Evolutionary conservation across 352 stramenopile species (phyloP).

Genomic region (Lagenidium giganteum): DNA sequence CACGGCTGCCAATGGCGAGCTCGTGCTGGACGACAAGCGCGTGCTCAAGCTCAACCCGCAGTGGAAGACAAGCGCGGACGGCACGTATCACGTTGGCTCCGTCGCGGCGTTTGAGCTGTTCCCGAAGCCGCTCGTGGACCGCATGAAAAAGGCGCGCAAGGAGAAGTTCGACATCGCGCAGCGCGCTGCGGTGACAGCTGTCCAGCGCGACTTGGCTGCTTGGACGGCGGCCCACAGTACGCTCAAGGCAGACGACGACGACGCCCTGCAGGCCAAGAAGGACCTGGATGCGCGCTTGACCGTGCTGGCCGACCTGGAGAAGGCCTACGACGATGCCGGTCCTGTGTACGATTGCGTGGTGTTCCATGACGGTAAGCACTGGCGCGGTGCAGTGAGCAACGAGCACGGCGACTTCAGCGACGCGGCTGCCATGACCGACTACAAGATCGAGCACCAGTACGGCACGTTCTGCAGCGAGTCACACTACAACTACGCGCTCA

Average conservation of each 20-base stretch:
- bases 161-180: slow-evolving; percentile 77
- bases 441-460: slow-evolving; percentile 72
- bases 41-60: slow-evolving; percentile 74
- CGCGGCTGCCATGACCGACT: slow-evolving; percentile 65
- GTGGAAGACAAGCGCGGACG: slow-evolving; percentile 49
- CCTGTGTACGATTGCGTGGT: slow-evolving; percentile 92
- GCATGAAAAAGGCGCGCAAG: slow-evolving; percentile 78
- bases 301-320: slow-evolving; percentile 64
- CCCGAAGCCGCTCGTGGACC: slow-evolving; percentile 57
- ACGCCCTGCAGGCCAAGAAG: slow-evolving; percentile 50
- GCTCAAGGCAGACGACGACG: slow-evolving; percentile 51
- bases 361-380: slow-evolving; percentile 78
- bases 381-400: slow-evolving; percentile 74
- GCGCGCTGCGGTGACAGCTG: slow-evolving; percentile 50
- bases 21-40: slow-evolving; percentile 36
- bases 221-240: slow-evolving; percentile 64
- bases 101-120: slow-evolving; percentile 89
- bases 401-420: slow-evolving; percentile 84
- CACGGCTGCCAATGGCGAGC: too few relatives aligned
- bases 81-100: slow-evolving; percentile 79
- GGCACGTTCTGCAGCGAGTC: slow-evolving; percentile 85
- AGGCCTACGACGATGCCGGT: slow-evolving; percentile 86
- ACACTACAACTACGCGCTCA: slow-evolving; percentile 93
- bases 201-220: slow-evolving; percentile 51
- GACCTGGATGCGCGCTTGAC: slow-evolving; percentile 77